Conservation (phyloP, 2,329 filamentous ascomycete species). For the Cyphellophora europaea region DNA sequence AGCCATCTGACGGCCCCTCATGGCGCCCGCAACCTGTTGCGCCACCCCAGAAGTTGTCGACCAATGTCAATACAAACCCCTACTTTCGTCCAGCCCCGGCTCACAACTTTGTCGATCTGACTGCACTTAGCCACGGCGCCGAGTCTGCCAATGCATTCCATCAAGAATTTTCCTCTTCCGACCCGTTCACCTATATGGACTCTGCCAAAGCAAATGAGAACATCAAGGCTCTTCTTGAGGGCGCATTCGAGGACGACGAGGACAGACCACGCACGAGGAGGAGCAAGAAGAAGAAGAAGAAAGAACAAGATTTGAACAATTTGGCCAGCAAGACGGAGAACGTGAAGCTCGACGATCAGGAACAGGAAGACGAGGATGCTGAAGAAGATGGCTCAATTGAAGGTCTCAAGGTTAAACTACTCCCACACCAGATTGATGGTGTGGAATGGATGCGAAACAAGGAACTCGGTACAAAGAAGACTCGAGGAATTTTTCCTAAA, state of each 20-base stretch:
- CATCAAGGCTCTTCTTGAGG: conserved; percentile 41
- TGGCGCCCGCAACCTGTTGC: conserved; percentile 42
- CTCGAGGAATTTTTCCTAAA: conserved; percentile 67
- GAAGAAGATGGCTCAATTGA: conserved; percentile 58
- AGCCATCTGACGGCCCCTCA: conserved; percentile 37
- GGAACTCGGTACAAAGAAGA: conserved; percentile 77
- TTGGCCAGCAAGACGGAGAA: conserved; percentile 33
- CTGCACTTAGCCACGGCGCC: conserved; percentile 15
- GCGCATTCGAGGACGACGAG: conserved; percentile 42
- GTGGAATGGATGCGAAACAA: conserved; percentile 92
- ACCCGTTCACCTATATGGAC: conserved; percentile 43
- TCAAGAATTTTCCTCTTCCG: conserved; percentile 40
- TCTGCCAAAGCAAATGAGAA: conserved; percentile 41
- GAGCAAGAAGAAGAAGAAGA: conserved; percentile 32
- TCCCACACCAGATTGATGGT: conserved; percentile 91
- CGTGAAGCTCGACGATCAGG: conserved; percentile 29
- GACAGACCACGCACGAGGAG: conserved; percentile 27
- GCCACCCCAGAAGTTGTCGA: conserved; percentile 36
- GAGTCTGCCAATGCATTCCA: conserved; percentile 23
- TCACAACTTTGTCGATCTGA: conserved; percentile 42
- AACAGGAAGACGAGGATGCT: conserved; percentile 41
- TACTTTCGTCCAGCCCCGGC: conserved; percentile 24
- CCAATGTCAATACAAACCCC: conserved; percentile 26
- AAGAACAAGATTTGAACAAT: conserved; percentile 28
- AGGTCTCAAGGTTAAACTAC: conserved; percentile 75